Base-by-base conservation (phyloP, 495 filamentous ascomycete genomes). In the Lasiosphaeris hirsuta region DNA sequence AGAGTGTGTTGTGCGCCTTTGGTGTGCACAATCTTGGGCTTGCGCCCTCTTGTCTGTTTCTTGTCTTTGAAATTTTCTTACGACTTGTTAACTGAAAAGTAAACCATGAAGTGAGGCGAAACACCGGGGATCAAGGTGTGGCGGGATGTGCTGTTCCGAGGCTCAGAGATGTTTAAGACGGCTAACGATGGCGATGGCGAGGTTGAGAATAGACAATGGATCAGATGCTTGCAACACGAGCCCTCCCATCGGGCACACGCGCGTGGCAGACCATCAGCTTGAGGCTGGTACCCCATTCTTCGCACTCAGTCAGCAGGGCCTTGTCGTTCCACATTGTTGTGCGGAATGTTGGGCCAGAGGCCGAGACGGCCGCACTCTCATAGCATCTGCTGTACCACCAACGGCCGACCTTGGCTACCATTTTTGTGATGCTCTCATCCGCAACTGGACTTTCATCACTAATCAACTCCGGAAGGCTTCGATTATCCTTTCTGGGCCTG, bases 361-460 rank as follows among this genome's bases (percentile, higher is more conserved):
- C 71, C 13, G 86, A 75, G 7, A 80, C 75, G 17, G 80, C 80
- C 7, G 70, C 68, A 44, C 71, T 78, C 75, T 97, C 94, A 69
- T 97, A 97, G 76, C 91, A 96, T 49, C 86, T 81, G 4, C 83
- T 87, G 71, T 96, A 97, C 94, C 95, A 97, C 91, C 92, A 98
- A 39, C 95, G 78, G 13, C 94, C 95, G 7, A 98, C 93, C 58
- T 84, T 86, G 15, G 92, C 85, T 15, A 97, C 91, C 76, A 96
- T 95, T 64, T 90, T 92, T 4, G 90, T 88, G 63, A 97, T 95
- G 51, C 83, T 86, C 62, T 90, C 87, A 64, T 95, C 90, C 33
- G 75, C 81, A 6, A 83, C 80, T 15, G 78, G 76, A 3, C 81
- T 75, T 19, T 82, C 77, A 55, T 87, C 85, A 51, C 80, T 83